phyloP scores from a whole-genome alignment of 2,329 filamentous ascomycete species.

The Pyrenochaeta sp. region DNA sequence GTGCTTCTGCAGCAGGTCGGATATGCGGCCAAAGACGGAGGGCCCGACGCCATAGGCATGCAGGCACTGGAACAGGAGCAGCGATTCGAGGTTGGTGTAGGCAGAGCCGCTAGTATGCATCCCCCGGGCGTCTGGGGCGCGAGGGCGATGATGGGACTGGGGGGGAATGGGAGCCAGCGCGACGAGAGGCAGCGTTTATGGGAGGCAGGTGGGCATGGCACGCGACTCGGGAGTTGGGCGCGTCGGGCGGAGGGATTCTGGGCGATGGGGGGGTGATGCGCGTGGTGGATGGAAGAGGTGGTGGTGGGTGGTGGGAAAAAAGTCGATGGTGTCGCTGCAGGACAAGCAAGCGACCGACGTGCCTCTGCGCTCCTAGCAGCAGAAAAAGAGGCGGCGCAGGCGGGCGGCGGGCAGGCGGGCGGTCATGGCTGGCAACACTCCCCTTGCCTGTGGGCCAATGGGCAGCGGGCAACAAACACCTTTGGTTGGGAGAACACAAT shows the following conservation, averaged over 20 bases:
- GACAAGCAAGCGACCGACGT: no score
- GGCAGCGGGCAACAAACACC: no score
- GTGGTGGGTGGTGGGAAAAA: slow-evolving; percentile 26
- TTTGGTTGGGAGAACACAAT: no score
- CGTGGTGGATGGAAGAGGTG: no score
- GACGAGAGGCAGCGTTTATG: slow-evolving; percentile 31
- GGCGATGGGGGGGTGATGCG: slow-evolving; percentile 29
- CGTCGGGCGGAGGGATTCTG: slow-evolving; percentile 16
- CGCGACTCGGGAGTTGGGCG: slow-evolving; percentile 21
- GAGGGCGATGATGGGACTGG: slow-evolving; percentile 38
- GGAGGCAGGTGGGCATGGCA: slow-evolving; percentile 35
- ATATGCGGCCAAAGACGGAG: slow-evolving; percentile 74
- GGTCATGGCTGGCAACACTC: no score
- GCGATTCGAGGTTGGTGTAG: slow-evolving; percentile 86
- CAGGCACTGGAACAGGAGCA: slow-evolving; percentile 84
- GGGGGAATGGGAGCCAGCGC: slow-evolving; percentile 49
- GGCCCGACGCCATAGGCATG: slow-evolving; percentile 72
- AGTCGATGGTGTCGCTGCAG: slow-evolving; percentile 20
- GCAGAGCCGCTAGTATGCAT: slow-evolving; percentile 68
- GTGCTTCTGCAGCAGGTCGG: slow-evolving; percentile 77
- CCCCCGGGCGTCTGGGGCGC: slow-evolving; percentile 48
- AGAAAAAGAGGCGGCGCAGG: slow-evolving; percentile 12
- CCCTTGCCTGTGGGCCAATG: no score
- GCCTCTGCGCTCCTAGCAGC: no score
- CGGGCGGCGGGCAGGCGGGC: neutral